These are phyloP conservation scores for Vanilla planifolia DNA, from an alignment of 106 monocot genomes.

Conservation along the genomic window DNA sequence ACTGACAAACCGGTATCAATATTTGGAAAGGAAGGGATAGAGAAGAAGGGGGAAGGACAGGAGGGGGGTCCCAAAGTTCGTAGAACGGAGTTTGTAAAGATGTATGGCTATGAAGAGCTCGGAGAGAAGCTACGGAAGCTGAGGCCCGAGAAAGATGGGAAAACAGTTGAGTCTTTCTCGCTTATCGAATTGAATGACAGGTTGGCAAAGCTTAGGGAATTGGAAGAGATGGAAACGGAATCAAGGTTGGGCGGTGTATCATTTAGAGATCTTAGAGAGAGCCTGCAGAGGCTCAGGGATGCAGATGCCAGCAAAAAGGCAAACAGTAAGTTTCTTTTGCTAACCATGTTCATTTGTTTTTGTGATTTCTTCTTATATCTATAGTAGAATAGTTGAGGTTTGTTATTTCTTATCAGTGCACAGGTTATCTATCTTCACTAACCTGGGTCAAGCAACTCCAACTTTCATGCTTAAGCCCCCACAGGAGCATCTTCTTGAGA, in stretches of 20 bases:
- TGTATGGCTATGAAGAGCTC: conserved; percentile 56
- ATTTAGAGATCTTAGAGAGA: conserved; percentile 29
- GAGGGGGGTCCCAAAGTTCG: conserved; percentile 13
- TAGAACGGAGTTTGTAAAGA: conserved; percentile 54
- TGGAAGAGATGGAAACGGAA: conserved; percentile 52
- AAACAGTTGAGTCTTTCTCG: conserved; percentile 46
- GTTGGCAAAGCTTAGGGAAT: conserved; percentile 67
- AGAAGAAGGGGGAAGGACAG: conserved; percentile 30
- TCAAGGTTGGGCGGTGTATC: conserved; percentile 18
- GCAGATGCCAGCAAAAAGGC: conserved; percentile 12
- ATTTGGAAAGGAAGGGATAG: conserved; percentile 57
- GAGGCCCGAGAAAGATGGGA: conserved; percentile 28
- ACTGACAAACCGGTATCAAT: conserved; percentile 37
- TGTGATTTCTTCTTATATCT: conserved; percentile 3
- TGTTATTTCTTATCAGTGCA: conserved; percentile 35
- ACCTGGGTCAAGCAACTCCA: conserved; percentile 37
- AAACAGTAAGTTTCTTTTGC: conserved; percentile 8
- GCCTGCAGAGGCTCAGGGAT: conserved; percentile 31
- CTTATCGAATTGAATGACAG: conserved; percentile 66
- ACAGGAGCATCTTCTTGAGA: conserved; percentile 71
- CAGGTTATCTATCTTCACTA: conserved; percentile 32
- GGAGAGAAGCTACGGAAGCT: conserved; percentile 74
- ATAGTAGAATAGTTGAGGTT: not conserved
- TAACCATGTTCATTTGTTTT: not conserved
- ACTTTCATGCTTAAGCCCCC: conserved; percentile 52